phyloP scores from a whole-genome alignment of 345 rosid genomes.

The Bretschneidera sinensis region DNA sequence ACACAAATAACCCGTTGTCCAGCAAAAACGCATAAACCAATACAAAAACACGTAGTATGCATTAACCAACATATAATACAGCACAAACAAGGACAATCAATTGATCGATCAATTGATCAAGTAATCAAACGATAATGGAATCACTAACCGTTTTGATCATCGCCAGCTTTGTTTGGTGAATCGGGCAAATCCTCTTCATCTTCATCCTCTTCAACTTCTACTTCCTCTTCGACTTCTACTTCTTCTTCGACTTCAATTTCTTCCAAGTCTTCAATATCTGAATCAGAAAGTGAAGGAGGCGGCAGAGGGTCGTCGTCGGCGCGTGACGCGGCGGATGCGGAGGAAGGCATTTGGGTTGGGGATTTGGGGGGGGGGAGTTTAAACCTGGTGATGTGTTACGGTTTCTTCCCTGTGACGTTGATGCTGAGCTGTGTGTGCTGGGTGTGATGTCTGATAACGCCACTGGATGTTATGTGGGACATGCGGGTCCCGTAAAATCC shows the following conservation, averaged over 20 bases:
- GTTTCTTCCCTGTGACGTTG: background rate
- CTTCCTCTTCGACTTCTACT: constrained; percentile 9
- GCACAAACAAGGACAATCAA: background rate
- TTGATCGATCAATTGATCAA: background rate
- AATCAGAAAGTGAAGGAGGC: constrained; percentile 9
- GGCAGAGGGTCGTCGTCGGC: background rate
- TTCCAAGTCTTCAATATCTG: background rate
- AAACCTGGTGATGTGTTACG: background rate
- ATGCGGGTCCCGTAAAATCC: background rate
- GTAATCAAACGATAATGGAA: background rate
- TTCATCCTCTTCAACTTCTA: constrained; percentile 7
- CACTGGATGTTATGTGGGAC: background rate
- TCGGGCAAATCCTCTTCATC: constrained; percentile 16
- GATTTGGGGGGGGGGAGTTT: background rate
- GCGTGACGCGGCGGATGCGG: constrained; percentile 13
- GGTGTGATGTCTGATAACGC: background rate
- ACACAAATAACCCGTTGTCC: background rate
- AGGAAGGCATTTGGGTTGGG: constrained; percentile 20
- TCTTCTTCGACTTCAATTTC: background rate
- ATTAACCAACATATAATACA: background rate
- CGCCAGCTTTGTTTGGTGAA: background rate
- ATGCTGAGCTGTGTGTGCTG: background rate
- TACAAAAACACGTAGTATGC: background rate
- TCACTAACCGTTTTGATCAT: constrained; percentile 7
- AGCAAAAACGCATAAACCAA: background rate